Evolutionary conservation across 371 early-diverging fungal species (phyloP).

Genomic region (Saksenaea vasiformis): DNA sequence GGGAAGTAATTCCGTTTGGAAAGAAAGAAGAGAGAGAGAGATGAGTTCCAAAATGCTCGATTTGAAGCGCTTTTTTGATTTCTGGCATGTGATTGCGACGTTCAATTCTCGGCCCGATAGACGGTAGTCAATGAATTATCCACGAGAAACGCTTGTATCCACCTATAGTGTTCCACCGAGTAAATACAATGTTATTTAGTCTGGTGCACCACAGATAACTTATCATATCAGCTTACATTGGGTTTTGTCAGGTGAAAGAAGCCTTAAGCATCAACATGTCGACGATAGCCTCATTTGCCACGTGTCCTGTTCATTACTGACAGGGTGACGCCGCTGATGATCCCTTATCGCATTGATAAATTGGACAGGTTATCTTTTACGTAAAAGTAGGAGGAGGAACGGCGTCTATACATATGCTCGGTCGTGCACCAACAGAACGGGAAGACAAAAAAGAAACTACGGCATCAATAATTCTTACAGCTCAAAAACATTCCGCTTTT

Average conservation of each 20-base stretch:
- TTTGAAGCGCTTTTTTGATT: not conserved
- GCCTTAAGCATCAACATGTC: not conserved
- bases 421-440: not conserved
- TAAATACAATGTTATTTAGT: not conserved
- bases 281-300: not conserved
- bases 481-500: not conserved
- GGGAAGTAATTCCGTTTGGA: not conserved
- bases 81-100: constrained; percentile 2
- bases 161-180: not conserved
- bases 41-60: not conserved
- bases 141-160: not conserved
- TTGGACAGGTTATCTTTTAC: not conserved
- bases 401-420: not conserved
- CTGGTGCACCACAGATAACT: not conserved
- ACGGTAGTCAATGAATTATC: not conserved
- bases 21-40: not conserved
- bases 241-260: not conserved
- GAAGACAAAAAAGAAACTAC: not conserved
- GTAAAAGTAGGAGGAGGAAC: not conserved
- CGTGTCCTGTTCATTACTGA: not conserved
- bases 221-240: not conserved
- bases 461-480: not conserved
- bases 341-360: not conserved
- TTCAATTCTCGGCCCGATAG: constrained; percentile 2
- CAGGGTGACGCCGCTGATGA: not conserved